Evolutionary conservation across 257 asterid species (phyloP), one percentile per base, ranked within the genome.

Genomic region (Scutellaria minor): DNA sequence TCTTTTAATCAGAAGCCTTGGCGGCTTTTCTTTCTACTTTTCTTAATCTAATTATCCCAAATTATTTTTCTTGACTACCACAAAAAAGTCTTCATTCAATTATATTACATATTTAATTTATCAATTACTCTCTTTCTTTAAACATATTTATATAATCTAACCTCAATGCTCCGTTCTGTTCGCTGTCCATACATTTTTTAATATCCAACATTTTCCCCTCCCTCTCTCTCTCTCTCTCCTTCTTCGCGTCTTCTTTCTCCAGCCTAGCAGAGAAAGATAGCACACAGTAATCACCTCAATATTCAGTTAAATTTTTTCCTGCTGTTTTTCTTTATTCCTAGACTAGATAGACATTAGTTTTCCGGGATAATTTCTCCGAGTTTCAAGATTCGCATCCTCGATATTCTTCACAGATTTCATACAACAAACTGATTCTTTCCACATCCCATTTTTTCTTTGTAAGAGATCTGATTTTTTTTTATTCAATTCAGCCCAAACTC

Each of bases 161-260:
- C 35, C 72, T 72, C 72, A 53, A 39, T 75, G 66, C 71, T 47
- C 52, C 59, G 59, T 51, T 78, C 60, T 71, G 62, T 73, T 81
- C 74, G 85, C 84, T 78, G 89, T 80, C 86, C 89, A 77, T 81
- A 64, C 81, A 73, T 15, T 69, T 78, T 76, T 72, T 81, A 77
- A 72, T 54, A 68, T 75, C 44, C 22, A 52, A 57, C 53, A 57
- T 15, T 18, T 18, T 18, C 18, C 50, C 66, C n/a, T 37, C 44
- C 20, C 48, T 42, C 78, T 9, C 20, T 50, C 71, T 45, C 54
- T 54, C 73, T 39, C 78, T 56, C 65, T 59, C 65, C 58, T 20
- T 20, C 57, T 50, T 60, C 72, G 57, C 60, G 67, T 71, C 84
- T 70, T 72, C 75, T 78, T 72, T 39, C 80, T 82, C 83, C 81